Evolutionary conservation across 2,329 filamentous ascomycete genomes (phyloP), one percentile per base, ranked within the genome.

Genomic region (Ceratocystis cubensis): DNA sequence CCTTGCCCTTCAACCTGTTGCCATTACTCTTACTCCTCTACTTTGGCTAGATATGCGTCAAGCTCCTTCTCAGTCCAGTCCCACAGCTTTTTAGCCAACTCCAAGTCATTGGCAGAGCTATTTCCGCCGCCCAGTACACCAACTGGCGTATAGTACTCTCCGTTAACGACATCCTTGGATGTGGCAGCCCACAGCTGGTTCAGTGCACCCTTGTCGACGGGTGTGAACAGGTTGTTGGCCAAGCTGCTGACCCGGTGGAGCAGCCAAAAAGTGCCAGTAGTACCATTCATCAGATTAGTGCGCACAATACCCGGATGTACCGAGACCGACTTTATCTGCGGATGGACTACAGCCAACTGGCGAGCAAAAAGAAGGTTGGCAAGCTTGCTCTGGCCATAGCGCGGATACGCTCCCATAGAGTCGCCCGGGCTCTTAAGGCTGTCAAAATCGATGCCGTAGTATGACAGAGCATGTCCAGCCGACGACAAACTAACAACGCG

Each of bases 171-270:
- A n/a, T 74, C 72, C 4, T 70, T 70, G 2, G 73, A 69, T n/a
- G 75, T 74, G 1, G 75, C 72, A 13, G 76, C 77, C 78, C 78
- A 80, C 2, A 80, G 71, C 71, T 79, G 77, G 66, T 77, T 78
- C 68, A 71, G 72, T 2, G 71, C 75, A 0, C 78, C 78, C 33
- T 73, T 67, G 25, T 74, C 71, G 7, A 72, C 71, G 10, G 73
- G 65, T 0, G 69, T 68, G 8, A 73, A 66, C 15, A 72, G 62
- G 20, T 66, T 67, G 33, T 62, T 69, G 10, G 59, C 69, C 5
- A 73, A 7, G 17, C 64, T 68, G 3, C 57, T 50, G 4, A 72
- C 7, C 20, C 64, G 17, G n/a, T 67, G 69, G 5, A 69, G 37
- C 5, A 68, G 37, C 17, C 66, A 65, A 28, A 61, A 61, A 17